A percentile compares a stretch with the other conserved stretches of the same genome.
Conservation (phyloP, 208 protist species). For the Trypanosoma grayi region DNA sequence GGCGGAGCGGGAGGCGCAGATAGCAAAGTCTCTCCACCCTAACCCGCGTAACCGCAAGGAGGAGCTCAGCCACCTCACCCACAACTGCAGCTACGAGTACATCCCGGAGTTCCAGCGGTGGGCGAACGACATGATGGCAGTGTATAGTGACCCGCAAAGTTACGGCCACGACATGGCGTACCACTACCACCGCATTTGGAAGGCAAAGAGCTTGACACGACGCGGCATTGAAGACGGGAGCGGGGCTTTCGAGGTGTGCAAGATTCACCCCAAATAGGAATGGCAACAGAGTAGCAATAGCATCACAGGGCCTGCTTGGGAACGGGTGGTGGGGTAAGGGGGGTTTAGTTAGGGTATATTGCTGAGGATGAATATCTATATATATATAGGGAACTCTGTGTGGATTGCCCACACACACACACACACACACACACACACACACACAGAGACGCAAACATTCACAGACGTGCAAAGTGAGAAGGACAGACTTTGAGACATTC, state of each 20-base stretch:
- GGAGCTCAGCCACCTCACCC: slow-evolving; percentile 79
- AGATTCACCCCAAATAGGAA: slow-evolving; percentile 64
- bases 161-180: slow-evolving; percentile 90
- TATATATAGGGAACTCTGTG: too few species aligned
- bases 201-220: slow-evolving; percentile 75
- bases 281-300: too few species aligned
- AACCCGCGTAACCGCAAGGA: slow-evolving; percentile 84
- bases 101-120: slow-evolving; percentile 91
- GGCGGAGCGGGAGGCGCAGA: slow-evolving; percentile 50
- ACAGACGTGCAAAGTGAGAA: too few species aligned
- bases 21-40: slow-evolving; percentile 51
- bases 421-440: too few species aligned
- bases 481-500: too few species aligned
- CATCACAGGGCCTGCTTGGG: too few species aligned
- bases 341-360: too few species aligned
- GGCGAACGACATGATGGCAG: slow-evolving; percentile 90
- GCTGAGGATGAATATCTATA: too few species aligned
- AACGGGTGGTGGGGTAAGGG: too few species aligned
- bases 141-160: slow-evolving; percentile 80
- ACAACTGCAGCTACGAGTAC: slow-evolving; percentile 89
- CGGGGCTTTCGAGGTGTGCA: slow-evolving; percentile 69
- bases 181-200: slow-evolving; percentile 91
- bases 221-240: slow-evolving; percentile 80
- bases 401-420: too few species aligned
- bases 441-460: too few species aligned